These are phyloP conservation scores for Cordyceps militaris DNA, from an alignment of 2,329 filamentous ascomycete genomes.

Conservation along the genomic window DNA sequence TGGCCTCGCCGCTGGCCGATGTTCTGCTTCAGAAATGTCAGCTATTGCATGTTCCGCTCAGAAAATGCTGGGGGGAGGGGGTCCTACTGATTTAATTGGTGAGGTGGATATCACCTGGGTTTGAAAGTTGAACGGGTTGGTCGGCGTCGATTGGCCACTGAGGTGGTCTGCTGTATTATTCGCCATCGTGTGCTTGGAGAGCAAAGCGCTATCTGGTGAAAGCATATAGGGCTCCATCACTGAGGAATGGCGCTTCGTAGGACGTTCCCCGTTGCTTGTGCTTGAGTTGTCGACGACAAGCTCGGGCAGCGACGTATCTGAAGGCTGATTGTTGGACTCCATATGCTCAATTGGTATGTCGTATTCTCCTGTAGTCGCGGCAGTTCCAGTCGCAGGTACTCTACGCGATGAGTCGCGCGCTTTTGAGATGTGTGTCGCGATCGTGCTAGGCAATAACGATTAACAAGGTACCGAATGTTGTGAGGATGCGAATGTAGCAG, in stretches of 20 bases:
- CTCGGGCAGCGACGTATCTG: conserved; percentile 14
- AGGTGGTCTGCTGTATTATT: conserved; percentile 15
- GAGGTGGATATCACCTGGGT: conserved; percentile 69
- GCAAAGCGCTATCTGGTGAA: not conserved
- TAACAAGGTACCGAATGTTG: no score
- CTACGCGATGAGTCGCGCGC: not conserved
- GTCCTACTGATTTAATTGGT: conserved; percentile 67
- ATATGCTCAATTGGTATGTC: not conserved
- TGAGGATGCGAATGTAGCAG: no score
- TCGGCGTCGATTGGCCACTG: conserved; percentile 27
- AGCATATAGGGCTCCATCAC: not conserved
- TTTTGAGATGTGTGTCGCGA: not conserved
- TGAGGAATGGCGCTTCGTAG: not conserved
- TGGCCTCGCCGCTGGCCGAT: conserved; percentile 89
- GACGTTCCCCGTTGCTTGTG: not conserved
- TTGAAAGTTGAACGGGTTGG: conserved; percentile 90
- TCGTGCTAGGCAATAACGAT: no score
- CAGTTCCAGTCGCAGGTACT: not conserved
- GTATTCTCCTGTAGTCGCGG: not conserved
- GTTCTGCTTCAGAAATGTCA: conserved; percentile 47
- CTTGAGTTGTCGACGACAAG: conserved; percentile 13
- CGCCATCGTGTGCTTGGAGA: conserved; percentile 22
- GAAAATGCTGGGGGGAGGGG: not conserved
- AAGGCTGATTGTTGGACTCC: not conserved
- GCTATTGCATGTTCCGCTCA: not conserved